phyloP scores from a whole-genome alignment of 163 green algal genomes.

The Chlamydomonas reinhardtii region DNA sequence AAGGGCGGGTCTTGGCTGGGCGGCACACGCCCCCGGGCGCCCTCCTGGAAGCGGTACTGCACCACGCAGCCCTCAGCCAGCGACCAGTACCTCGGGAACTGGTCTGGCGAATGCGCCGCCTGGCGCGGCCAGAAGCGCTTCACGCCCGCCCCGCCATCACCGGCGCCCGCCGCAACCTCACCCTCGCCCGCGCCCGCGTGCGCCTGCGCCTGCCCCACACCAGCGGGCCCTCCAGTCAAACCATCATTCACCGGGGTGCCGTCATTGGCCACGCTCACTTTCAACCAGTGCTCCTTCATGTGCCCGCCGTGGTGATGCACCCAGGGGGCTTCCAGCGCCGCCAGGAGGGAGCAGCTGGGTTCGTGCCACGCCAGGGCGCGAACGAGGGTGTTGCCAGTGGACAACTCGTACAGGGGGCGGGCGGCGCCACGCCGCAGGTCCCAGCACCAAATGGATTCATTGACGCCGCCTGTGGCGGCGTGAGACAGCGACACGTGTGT shows the following conservation, averaged over 20 bases:
- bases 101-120: neutral
- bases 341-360: neutral
- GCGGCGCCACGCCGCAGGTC: slow-evolving; percentile 23
- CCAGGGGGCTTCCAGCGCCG: neutral
- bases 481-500: no score
- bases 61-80: neutral
- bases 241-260: neutral
- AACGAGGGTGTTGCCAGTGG: slow-evolving; percentile 24
- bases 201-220: neutral
- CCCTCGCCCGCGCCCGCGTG: no score
- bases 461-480: neutral
- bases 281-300: neutral
- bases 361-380: slow-evolving; percentile 19
- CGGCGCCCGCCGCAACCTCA: neutral
- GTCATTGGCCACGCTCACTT: neutral
- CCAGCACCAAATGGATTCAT: slow-evolving; percentile 26
- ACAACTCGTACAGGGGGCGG: slow-evolving; percentile 28
- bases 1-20: neutral
- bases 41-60: slow-evolving; percentile 5
- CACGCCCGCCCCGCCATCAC: neutral
- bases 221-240: neutral
- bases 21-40: neutral
- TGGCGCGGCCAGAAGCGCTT: neutral
- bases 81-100: slow-evolving; percentile 12
- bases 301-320: no score